Evolutionary conservation across 1,284 basidiomycete genomes (phyloP).

Genomic region (Pseudomicrostroma phylloplanum): DNA sequence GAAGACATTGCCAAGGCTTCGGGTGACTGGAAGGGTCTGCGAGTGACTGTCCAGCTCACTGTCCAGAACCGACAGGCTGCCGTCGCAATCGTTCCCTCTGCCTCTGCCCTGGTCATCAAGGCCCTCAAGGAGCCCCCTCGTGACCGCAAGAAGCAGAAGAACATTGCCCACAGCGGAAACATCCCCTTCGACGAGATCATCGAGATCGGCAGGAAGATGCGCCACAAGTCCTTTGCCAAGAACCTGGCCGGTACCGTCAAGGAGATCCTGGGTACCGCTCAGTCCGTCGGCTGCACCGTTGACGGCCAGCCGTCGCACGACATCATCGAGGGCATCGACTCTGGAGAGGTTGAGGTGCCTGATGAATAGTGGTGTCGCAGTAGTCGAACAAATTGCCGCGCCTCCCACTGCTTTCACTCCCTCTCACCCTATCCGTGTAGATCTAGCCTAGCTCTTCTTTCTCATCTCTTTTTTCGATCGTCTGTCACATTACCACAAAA

Average conservation of each 20-base stretch:
- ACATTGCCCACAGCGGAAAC: conserved; percentile 97
- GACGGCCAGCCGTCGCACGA: conserved; percentile 91
- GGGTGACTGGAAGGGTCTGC: conserved; percentile 97
- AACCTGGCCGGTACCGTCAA: conserved; percentile 81
- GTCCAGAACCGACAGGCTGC: conserved; percentile 99
- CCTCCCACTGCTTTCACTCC: too few species aligned
- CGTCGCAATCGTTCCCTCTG: conserved; percentile 94
- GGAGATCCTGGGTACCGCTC: conserved; percentile 60
- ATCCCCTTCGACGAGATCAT: conserved; percentile 89
- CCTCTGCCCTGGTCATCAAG: conserved; percentile 94
- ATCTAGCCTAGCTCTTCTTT: too few species aligned
- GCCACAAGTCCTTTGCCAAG: conserved; percentile 89
- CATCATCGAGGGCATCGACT: conserved; percentile 90
- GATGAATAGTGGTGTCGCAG: conserved; percentile 29
- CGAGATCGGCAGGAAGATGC: conserved; percentile 94
- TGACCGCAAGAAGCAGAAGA: conserved; percentile 99
- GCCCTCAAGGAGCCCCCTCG: conserved; percentile 96
- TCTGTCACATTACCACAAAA: too few species aligned
- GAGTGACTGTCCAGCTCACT: conserved; percentile 96
- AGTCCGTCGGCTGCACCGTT: conserved; percentile 89
- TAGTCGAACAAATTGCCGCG: too few species aligned
- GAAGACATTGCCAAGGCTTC: conserved; percentile 99
- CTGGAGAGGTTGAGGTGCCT: conserved; percentile 70
- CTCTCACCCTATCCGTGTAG: too few species aligned
- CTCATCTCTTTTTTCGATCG: too few species aligned